These are phyloP conservation scores for Pleodorina starrii DNA, from an alignment of 139 green algal genomes.

Conservation along the genomic window DNA sequence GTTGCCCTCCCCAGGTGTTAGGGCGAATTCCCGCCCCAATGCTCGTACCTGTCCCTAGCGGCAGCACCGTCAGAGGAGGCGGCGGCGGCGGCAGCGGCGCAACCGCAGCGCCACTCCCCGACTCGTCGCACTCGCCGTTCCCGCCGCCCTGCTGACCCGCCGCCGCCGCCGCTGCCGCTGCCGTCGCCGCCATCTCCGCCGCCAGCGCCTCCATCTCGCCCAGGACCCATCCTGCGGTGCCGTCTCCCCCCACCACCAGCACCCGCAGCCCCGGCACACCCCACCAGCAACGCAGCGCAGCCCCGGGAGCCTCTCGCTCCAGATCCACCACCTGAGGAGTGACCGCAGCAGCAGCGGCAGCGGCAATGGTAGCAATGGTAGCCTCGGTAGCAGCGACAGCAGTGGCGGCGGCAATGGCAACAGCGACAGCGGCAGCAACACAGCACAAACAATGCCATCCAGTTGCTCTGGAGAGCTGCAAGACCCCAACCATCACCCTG, in stretches of 20 bases:
- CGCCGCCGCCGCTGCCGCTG: neutral
- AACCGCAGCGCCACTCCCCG: neutral
- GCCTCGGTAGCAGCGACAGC: no score
- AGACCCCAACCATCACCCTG: no score
- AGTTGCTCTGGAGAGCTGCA: no score
- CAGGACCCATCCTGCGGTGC: conserved; percentile 86
- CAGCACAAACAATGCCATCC: no score
- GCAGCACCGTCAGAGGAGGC: conserved; percentile 82
- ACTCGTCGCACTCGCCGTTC: neutral
- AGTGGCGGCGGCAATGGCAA: no score
- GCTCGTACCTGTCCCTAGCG: conserved; percentile 13
- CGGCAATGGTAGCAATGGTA: no score
- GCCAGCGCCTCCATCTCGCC: conserved; percentile 64
- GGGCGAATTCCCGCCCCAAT: no score
- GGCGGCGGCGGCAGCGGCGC: conserved; percentile 54
- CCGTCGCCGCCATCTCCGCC: conserved; percentile 20
- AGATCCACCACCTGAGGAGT: conserved; percentile 74
- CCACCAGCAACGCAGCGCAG: conserved; percentile 79
- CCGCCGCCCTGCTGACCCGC: neutral
- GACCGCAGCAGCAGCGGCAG: no score
- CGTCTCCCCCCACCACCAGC: conserved; percentile 87
- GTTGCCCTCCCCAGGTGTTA: no score
- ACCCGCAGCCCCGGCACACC: conserved; percentile 72
- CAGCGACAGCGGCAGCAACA: no score
- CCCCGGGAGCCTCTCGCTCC: conserved; percentile 72